Evolutionary conservation across 805 yeast genomes (phyloP), one percentile per base, ranked within the genome.

Genomic region (Danielozyma ontarioensis): DNA sequence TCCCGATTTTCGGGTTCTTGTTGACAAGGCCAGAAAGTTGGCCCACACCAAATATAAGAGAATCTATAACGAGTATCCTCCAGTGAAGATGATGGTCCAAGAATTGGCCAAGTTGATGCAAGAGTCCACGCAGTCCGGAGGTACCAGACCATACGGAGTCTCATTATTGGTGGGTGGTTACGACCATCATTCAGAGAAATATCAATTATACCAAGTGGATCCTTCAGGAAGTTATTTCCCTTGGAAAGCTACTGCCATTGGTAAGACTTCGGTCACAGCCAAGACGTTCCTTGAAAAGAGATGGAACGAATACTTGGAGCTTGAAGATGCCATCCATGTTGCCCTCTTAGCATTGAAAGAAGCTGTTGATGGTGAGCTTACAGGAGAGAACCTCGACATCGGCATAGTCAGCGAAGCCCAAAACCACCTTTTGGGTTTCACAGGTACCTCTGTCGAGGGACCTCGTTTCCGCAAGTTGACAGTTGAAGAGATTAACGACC

Each of bases 181-280:
- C 56, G 97, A 93, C 56, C 87, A 82, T 24, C 78, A 73, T 48
- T 70, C 76, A 12, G 79, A 79, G 18, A 46, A 45, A 23, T 89
- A 76, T 60, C 84, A 84, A 55, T 70, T 93, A 39, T 93, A 93
- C 60, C 99, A 93, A 64, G 95, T 93, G 30, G 99, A 93, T 64
- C 99, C 99, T 4, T 83, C 95, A 3, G 99, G 99, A 7, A 80
- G 96, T 26, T 93, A 83, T 59, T 93, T 86, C 73, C 97, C 99
- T 7, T 93, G 99, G 99, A 93, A 90, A 63, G 98, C 98, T 25
- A 90, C 98, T 3, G 97, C 98, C 16, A 93, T 93, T 50, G 99
- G 99, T 44, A 89, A 88, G 56, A 95, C 96, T 17, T 80, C 96
- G 3, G 78, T 79, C 28, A 86, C 95, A n/a, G 98, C 97, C 23